These are phyloP conservation scores for Phoenix roebelenii DNA, from an alignment of 176 grass and related monocot genomes.

Conservation along the genomic window DNA sequence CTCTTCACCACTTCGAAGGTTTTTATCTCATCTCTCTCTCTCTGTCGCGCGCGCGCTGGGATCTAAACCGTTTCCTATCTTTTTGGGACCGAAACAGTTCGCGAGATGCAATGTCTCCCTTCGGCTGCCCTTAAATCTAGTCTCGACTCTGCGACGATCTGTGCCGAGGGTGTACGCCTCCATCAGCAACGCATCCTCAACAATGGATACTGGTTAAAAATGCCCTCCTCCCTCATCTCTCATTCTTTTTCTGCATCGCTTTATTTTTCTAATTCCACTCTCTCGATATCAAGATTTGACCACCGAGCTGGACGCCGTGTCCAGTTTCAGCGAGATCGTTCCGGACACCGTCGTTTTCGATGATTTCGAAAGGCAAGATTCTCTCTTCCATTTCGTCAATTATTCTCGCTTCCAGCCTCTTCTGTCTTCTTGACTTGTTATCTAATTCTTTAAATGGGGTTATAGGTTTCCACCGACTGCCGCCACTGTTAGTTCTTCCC, in stretches of 20 bases:
- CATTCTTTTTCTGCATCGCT: neutral
- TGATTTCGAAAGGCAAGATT: slow-evolving; percentile 70
- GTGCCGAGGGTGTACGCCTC: slow-evolving; percentile 9
- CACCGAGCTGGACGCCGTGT: slow-evolving; percentile 68
- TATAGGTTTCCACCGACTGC: slow-evolving; percentile 76
- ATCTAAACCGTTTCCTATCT: neutral
- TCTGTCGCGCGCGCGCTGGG: slow-evolving; percentile 12
- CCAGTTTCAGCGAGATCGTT: slow-evolving; percentile 84
- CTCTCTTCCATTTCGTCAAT: neutral
- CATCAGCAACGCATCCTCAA: slow-evolving; percentile 33
- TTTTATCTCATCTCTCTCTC: slow-evolving; percentile 10
- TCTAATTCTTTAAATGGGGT: neutral
- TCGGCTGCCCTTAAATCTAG: neutral
- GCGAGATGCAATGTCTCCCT: slow-evolving; percentile 20
- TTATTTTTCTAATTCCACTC: neutral
- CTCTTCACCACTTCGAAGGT: slow-evolving; percentile 1
- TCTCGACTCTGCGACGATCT: slow-evolving; percentile 14
- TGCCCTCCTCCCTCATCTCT: neutral
- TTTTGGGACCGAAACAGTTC: slow-evolving; percentile 22
- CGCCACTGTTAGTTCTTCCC: slow-evolving; percentile 79
- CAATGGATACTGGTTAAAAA: slow-evolving; percentile 22
- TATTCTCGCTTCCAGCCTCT: neutral
- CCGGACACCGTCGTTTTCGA: slow-evolving; percentile 93
- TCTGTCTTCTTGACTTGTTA: too few relatives aligned
- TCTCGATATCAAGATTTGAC: slow-evolving; percentile 34